Evolutionary conservation across 192 early-diverging fungal species (phyloP).

Genomic region (Backusella parvicylindrica): DNA sequence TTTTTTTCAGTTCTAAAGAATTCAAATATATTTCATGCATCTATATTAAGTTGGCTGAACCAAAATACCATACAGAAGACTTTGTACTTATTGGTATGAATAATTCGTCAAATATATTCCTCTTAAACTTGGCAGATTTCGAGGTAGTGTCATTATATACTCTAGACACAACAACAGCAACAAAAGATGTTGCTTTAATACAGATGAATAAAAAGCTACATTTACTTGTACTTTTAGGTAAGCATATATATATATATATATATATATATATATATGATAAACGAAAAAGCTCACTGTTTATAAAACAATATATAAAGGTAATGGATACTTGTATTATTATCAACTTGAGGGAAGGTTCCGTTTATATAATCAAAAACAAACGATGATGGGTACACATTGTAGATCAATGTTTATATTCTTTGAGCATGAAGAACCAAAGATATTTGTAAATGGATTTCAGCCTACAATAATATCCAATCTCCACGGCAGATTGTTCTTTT

Average conservation of each 20-base stretch:
- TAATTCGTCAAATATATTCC: not conserved
- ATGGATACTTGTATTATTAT: constrained; percentile 78
- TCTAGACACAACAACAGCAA: constrained; percentile 52
- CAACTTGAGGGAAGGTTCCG: constrained; percentile 39
- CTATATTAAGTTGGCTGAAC: constrained; percentile 25
- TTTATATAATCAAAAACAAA: constrained; percentile 19
- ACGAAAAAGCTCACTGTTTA: too few species aligned
- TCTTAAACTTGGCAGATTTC: not conserved
- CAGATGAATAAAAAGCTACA: constrained; percentile 65
- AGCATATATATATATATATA: not conserved
- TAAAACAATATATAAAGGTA: too few species aligned
- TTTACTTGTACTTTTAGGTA: constrained; percentile 69
- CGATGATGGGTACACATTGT: constrained; percentile 78
- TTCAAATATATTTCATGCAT: constrained; percentile 43
- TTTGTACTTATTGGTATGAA: constrained; percentile 40
- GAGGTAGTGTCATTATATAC: constrained; percentile 31
- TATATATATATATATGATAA: not conserved
- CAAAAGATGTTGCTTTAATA: constrained; percentile 65
- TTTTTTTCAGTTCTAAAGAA: not conserved
- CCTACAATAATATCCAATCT: constrained; percentile 75
- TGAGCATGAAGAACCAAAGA: constrained; percentile 38
- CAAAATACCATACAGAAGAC: constrained; percentile 55
- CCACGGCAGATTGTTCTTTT: constrained; percentile 72
- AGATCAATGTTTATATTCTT: constrained; percentile 55
- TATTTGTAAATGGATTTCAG: constrained; percentile 82